Evolutionary conservation across 2,329 filamentous ascomycete species (phyloP).

Genomic region (Monilinia aucupariae): DNA sequence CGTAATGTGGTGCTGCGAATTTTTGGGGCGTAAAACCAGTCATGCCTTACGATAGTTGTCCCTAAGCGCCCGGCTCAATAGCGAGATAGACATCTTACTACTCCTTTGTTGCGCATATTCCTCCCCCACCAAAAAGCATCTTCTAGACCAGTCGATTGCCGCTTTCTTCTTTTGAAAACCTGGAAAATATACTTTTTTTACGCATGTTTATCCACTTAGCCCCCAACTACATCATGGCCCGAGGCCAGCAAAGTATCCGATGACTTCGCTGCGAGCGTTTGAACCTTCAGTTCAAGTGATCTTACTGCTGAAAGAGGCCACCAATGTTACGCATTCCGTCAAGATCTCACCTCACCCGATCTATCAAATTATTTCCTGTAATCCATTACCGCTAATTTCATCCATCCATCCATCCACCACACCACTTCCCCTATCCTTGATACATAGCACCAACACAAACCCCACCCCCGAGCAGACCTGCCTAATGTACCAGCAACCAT

Average conservation of each 20-base stretch:
- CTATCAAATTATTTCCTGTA: neutral
- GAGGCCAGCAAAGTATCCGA: neutral
- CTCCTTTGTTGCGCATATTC: constrained; percentile 31
- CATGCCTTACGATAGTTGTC: constrained; percentile 33
- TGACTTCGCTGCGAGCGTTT: constrained; percentile 3
- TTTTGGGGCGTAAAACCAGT: constrained; percentile 22
- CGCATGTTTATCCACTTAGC: constrained; percentile 5
- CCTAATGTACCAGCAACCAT: neutral
- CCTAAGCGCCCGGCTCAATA: constrained; percentile 36
- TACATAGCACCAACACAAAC: neutral
- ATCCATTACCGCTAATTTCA: neutral
- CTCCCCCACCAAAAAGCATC: constrained; percentile 21
- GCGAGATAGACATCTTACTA: constrained; percentile 23
- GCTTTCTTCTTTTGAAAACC: constrained; percentile 9
- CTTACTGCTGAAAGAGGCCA: neutral
- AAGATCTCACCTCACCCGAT: neutral
- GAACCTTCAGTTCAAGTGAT: neutral
- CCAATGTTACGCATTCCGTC: neutral
- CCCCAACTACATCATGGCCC: constrained; percentile 11
- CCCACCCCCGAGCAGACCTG: neutral
- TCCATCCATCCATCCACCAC: neutral
- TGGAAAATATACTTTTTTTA: constrained; percentile 11
- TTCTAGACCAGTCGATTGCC: constrained; percentile 28
- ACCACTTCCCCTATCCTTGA: neutral
- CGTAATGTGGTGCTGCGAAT: constrained; percentile 18